Evolutionary conservation across 2,329 filamentous ascomycete genomes (phyloP).

Genomic region (Boeremia exigua): DNA sequence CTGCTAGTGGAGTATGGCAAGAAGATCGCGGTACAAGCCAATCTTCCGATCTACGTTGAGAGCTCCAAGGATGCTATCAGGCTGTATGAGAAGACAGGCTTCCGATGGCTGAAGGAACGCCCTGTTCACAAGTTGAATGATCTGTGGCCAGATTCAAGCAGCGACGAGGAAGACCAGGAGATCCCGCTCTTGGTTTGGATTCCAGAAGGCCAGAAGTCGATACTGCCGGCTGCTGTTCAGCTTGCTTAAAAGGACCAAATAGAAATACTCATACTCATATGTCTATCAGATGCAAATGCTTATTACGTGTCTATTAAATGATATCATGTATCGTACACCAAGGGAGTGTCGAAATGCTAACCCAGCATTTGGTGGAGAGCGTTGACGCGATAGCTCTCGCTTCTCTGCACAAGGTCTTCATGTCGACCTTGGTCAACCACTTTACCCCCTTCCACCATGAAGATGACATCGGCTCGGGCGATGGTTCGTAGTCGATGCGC

Average conservation of each 20-base stretch:
- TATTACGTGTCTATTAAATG: not conserved
- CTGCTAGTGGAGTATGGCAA: constrained; percentile 52
- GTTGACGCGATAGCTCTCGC: constrained; percentile 58
- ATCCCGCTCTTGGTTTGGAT: constrained; percentile 27
- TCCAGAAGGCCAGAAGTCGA: constrained; percentile 14
- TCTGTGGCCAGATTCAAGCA: constrained; percentile 37
- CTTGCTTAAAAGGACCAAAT: constrained; percentile 12
- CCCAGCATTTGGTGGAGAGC: constrained; percentile 57
- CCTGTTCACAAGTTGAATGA: constrained; percentile 49
- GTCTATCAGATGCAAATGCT: not conserved
- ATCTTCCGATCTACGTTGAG: constrained; percentile 57
- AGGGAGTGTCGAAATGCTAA: constrained; percentile 11
- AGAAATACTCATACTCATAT: not conserved
- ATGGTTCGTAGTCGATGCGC: constrained; percentile 53
- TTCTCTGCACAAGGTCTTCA: constrained; percentile 55
- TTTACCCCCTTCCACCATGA: constrained; percentile 56
- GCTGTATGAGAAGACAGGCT: constrained; percentile 58
- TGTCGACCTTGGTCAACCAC: constrained; percentile 59
- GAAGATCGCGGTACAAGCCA: constrained; percentile 40
- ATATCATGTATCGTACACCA: not conserved
- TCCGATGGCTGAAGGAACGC: constrained; percentile 49
- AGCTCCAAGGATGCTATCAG: constrained; percentile 51
- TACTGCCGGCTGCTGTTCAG: constrained; percentile 22
- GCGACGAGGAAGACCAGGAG: constrained; percentile 13
- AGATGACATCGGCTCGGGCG: constrained; percentile 51